phyloP scores from a whole-genome alignment of 192 early-diverging fungal species.

The Coemansia sp. region DNA sequence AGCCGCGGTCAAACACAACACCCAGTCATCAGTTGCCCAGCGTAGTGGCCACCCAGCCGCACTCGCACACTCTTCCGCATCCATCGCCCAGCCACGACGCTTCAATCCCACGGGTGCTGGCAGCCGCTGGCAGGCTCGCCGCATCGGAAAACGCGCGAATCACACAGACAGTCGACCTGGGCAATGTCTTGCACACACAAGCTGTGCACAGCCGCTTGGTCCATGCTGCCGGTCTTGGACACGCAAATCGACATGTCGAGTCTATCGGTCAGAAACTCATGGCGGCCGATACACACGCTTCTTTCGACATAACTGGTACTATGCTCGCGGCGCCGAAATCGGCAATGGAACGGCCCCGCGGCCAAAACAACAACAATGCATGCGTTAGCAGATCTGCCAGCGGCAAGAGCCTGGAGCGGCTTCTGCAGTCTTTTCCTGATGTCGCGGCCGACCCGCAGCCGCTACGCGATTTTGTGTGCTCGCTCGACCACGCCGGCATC shows the following conservation, averaged over 20 bases:
- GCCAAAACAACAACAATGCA: background rate
- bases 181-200: background rate
- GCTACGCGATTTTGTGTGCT: slow-evolving; percentile 32
- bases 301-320: background rate
- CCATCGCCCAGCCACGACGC: background rate
- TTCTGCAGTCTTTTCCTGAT: slow-evolving; percentile 27
- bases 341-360: background rate
- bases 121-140: background rate
- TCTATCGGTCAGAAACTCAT: slow-evolving; percentile 19
- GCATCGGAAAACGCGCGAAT: background rate
- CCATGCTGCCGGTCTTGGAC: background rate
- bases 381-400: background rate
- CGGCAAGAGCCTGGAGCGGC: background rate
- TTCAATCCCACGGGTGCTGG: background rate
- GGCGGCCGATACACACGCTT: background rate
- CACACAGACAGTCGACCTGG: background rate
- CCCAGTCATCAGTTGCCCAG: background rate
- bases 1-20: background rate
- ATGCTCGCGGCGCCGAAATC: background rate
- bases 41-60: background rate
- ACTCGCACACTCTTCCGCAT: background rate
- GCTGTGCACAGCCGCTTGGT: background rate
- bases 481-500: slow-evolving; percentile 44
- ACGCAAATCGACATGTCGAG: slow-evolving; percentile 5
- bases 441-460: background rate